Conservation (phyloP, 768 basidiomycete species). For the Dacryopinax spathularia region DNA sequence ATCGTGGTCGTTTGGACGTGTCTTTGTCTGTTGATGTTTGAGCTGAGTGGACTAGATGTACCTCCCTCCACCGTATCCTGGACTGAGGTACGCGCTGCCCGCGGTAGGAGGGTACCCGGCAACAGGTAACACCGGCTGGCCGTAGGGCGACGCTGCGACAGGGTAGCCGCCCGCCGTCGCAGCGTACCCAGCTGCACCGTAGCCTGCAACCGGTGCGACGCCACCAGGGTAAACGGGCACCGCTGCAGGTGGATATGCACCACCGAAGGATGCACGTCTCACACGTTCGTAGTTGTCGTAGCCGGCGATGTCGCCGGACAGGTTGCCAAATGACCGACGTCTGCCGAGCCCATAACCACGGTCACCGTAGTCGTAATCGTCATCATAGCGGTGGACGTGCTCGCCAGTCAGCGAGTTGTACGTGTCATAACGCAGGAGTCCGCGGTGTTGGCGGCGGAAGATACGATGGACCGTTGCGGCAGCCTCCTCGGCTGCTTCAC, state of each 20-base stretch:
- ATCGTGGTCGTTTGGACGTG: neutral
- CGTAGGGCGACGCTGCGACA: neutral
- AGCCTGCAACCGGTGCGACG: neutral
- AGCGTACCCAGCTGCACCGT: neutral
- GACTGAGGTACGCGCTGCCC: neutral
- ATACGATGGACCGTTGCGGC: neutral
- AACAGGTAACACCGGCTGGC: neutral
- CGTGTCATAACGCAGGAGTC: neutral
- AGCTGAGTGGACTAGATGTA: neutral
- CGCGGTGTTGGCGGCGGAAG: neutral
- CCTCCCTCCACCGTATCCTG: neutral
- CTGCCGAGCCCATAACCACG: neutral
- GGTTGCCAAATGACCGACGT: neutral
- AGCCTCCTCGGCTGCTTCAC: neutral
- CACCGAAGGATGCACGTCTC: neutral
- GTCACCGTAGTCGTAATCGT: neutral
- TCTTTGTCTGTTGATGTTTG: neutral
- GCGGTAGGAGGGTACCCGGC: neutral
- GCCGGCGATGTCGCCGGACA: neutral
- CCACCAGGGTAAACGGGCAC: neutral
- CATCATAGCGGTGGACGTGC: neutral
- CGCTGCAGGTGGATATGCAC: neutral
- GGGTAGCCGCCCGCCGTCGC: neutral
- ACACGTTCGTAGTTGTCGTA: neutral
- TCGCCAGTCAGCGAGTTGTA: slow-evolving; percentile 2